Conservation (phyloP, 441 rosid species). For the Lagerstroemia fauriei region DNA sequence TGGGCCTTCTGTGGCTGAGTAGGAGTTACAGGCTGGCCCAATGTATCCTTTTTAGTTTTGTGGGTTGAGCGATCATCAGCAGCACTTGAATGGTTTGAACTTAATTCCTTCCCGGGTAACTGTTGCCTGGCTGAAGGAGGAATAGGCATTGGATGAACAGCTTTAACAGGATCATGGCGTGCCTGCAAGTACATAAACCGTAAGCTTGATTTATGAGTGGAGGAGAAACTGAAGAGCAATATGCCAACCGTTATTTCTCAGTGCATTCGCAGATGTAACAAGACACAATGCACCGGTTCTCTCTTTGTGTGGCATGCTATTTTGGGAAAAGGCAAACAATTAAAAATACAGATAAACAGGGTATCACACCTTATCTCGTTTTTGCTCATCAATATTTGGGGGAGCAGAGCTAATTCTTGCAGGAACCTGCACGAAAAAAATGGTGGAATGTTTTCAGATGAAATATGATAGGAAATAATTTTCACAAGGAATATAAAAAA, state of each 20-base stretch:
- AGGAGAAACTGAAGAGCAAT: background rate
- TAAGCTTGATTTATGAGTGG: slow-evolving; percentile 21
- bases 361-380: slow-evolving; percentile 82
- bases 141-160: slow-evolving; percentile 57
- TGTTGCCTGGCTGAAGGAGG: slow-evolving; percentile 61
- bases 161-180: slow-evolving; percentile 53
- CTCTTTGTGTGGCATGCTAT: background rate
- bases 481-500: background rate
- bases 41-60: slow-evolving; percentile 60
- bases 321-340: background rate
- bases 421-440: slow-evolving; percentile 72
- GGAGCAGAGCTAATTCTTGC: slow-evolving; percentile 98
- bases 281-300: background rate
- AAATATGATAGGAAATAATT: background rate
- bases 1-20: slow-evolving; percentile 65
- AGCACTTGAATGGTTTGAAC: slow-evolving; percentile 44
- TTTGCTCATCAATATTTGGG: slow-evolving; percentile 97
- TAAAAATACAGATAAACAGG: too few relatives aligned
- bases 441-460: slow-evolving; percentile 18
- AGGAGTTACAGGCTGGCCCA: slow-evolving; percentile 47
- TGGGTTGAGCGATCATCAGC: slow-evolving; percentile 49
- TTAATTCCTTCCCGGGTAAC: slow-evolving; percentile 52
- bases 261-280: background rate
- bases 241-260: background rate
- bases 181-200: slow-evolving; percentile 53